Percentiles rank a stretch among this genome's conserved stretches.
Evolutionary conservation across 257 asterid genomes (phyloP).

Genomic region (Avicennia marina): DNA sequence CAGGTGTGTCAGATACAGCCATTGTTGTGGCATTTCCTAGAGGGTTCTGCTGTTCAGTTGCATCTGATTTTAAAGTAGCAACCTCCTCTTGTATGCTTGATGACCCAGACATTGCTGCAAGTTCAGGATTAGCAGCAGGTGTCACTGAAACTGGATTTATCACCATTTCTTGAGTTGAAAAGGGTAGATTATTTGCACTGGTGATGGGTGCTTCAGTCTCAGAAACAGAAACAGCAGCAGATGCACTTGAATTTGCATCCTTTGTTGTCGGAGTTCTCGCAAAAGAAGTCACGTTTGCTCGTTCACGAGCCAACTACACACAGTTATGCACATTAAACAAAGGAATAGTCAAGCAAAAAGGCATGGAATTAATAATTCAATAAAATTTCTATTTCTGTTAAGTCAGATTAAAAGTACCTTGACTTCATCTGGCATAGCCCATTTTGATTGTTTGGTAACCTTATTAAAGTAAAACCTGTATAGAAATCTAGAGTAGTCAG

Average conservation of each 20-base stretch:
- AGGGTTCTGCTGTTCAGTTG: conserved; percentile 30
- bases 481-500: conserved; percentile 7
- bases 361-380: not conserved
- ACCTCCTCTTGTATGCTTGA: conserved; percentile 40
- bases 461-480: conserved; percentile 72
- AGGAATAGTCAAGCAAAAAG: not conserved
- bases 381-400: conserved; percentile 12
- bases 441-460: conserved; percentile 61
- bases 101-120: conserved; percentile 34
- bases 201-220: conserved; percentile 37
- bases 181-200: conserved; percentile 30
- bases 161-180: conserved; percentile 28
- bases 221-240: conserved; percentile 38
- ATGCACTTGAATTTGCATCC: conserved; percentile 30
- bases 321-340: conserved; percentile 20
- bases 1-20: conserved; percentile 33
- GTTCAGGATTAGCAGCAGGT: conserved; percentile 39
- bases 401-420: conserved; percentile 48
- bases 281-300: conserved; percentile 23
- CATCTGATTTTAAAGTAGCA: conserved; percentile 35
- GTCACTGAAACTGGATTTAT: conserved; percentile 58
- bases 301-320: conserved; percentile 72
- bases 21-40: conserved; percentile 38
- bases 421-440: conserved; percentile 88
- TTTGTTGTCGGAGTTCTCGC: conserved; percentile 35